phyloP scores from a whole-genome alignment of 371 early-diverging fungal genomes.

The Nematocida parisii region DNA sequence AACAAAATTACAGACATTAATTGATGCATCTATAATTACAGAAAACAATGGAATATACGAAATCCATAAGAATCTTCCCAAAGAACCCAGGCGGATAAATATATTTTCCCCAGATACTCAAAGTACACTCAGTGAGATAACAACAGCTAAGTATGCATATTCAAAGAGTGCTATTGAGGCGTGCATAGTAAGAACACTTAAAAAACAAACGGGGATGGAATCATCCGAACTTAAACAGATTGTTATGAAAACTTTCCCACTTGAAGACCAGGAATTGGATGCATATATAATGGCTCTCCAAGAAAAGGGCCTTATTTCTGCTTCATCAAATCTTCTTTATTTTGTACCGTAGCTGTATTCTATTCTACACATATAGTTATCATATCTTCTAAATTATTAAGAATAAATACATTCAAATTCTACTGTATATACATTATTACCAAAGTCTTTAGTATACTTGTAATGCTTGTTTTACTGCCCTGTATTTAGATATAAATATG shows the following conservation, averaged over 20 bases:
- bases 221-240: neutral
- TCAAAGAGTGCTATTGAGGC: conserved; percentile 43
- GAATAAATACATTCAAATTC: neutral
- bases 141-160: neutral
- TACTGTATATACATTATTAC: neutral
- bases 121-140: neutral
- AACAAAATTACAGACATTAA: conserved; percentile 1
- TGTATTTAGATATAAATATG: too few relatives aligned
- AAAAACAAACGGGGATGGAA: conserved; percentile 6
- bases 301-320: conserved; percentile 40
- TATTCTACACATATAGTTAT: neutral
- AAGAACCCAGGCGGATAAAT: neutral
- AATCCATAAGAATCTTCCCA: neutral
- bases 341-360: conserved; percentile 39
- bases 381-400: neutral
- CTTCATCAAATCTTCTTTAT: conserved; percentile 25
- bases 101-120: conserved; percentile 30
- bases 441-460: neutral
- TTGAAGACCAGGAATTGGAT: conserved; percentile 11
- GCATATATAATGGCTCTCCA: conserved; percentile 13
- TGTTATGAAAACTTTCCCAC: conserved; percentile 1
- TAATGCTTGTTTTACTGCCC: too few relatives aligned
- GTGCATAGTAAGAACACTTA: conserved; percentile 27
- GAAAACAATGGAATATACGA: conserved; percentile 14
- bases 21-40: neutral